A percentile compares a stretch with the other conserved stretches of the same genome.
phyloP scores from a whole-genome alignment of 805 yeast species.

The Metschnikowia orientalis region DNA sequence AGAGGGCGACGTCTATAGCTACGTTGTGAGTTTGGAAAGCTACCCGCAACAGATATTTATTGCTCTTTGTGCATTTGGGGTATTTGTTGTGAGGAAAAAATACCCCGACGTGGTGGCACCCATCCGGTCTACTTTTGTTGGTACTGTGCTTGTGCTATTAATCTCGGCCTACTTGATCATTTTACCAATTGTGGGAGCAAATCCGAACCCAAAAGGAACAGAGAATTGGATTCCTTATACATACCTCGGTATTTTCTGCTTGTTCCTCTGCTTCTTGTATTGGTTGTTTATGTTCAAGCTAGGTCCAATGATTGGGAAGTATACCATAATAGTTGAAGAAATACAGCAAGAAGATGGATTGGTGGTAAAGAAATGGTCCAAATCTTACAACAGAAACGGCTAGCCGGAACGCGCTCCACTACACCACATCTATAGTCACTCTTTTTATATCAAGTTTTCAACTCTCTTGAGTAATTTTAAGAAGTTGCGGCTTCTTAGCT shows the following conservation, averaged over 20 bases:
- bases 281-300: slow-evolving; percentile 53
- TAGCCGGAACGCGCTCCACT: no score
- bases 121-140: slow-evolving; percentile 47
- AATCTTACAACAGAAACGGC: slow-evolving; percentile 17
- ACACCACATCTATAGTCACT: background rate
- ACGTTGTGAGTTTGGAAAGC: slow-evolving; percentile 49
- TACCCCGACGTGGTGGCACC: slow-evolving; percentile 48
- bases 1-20: slow-evolving; percentile 48
- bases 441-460: slow-evolving; percentile 12
- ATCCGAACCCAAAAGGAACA: slow-evolving; percentile 39
- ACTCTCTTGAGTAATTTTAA: slow-evolving; percentile 13
- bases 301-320: slow-evolving; percentile 44
- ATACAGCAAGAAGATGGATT: slow-evolving; percentile 53
- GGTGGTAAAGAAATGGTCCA: slow-evolving; percentile 53
- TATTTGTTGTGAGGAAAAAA: slow-evolving; percentile 49
- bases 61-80: slow-evolving; percentile 51
- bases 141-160: slow-evolving; percentile 43
- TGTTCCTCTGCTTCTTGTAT: slow-evolving; percentile 43
- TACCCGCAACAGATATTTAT: slow-evolving; percentile 49
- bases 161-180: slow-evolving; percentile 46
- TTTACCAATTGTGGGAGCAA: slow-evolving; percentile 42
- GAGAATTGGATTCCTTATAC: slow-evolving; percentile 49
- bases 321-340: slow-evolving; percentile 41
- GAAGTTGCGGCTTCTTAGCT: slow-evolving; percentile 12
- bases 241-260: slow-evolving; percentile 38